These are phyloP conservation scores for Aspergillus affinis DNA, from an alignment of 495 filamentous ascomycete species.

Conservation along the genomic window DNA sequence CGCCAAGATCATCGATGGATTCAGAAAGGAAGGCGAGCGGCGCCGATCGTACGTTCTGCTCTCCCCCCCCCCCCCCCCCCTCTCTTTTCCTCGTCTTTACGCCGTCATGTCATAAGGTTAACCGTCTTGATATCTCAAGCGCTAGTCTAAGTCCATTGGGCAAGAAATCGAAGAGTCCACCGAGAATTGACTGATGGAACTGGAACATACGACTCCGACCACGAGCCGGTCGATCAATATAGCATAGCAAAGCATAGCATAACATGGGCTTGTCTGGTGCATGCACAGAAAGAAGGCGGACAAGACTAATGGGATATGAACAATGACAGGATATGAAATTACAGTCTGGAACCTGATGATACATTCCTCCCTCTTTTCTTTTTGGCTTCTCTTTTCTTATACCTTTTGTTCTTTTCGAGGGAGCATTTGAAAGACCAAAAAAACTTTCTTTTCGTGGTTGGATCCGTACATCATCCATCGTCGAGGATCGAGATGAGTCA, in stretches of 20 bases:
- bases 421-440: no score
- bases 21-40: slow-evolving; percentile 79
- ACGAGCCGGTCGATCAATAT: neutral
- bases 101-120: neutral
- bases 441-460: no score
- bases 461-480: no score
- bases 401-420: no score
- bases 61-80: no score
- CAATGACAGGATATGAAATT: neutral
- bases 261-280: neutral
- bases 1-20: slow-evolving; percentile 76
- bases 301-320: neutral
- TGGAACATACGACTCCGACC: neutral
- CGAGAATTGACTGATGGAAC: slow-evolving; percentile 39
- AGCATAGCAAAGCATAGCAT: neutral
- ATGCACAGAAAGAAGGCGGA: neutral
- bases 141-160: slow-evolving; percentile 38
- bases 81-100: slow-evolving; percentile 12
- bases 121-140: slow-evolving; percentile 17
- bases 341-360: no score
- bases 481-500: no score
- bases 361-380: no score
- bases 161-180: slow-evolving; percentile 44
- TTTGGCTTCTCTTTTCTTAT: no score
- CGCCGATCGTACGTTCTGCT: slow-evolving; percentile 69